phyloP scores from a whole-genome alignment of 768 basidiomycete species.

The Naganishia randhawae region DNA sequence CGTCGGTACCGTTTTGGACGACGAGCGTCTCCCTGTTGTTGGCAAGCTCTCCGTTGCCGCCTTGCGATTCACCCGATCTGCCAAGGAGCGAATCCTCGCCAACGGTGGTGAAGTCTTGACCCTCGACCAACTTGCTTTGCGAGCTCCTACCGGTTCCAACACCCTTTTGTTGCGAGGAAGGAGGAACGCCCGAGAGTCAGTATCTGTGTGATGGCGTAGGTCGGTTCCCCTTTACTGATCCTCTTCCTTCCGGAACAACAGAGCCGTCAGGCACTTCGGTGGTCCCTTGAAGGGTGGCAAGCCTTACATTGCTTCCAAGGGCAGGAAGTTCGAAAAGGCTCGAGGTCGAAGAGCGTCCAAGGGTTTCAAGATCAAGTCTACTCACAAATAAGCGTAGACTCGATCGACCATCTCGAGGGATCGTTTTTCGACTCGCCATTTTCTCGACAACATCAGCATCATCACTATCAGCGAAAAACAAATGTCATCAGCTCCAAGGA shows the following conservation, averaged over 20 bases:
- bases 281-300: conserved; percentile 98
- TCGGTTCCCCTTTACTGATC: not conserved
- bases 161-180: conserved; percentile 89
- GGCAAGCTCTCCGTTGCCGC: conserved; percentile 93
- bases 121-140: conserved; percentile 90
- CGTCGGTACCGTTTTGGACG: conserved; percentile 92
- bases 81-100: conserved; percentile 89
- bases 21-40: conserved; percentile 75
- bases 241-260: conserved; percentile 8
- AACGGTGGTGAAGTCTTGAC: conserved; percentile 93
- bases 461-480: conserved; percentile 19
- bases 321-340: conserved; percentile 97
- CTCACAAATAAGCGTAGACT: conserved; percentile 45
- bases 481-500: conserved; percentile 14
- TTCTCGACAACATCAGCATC: conserved; percentile 22
- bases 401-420: conserved; percentile 23
- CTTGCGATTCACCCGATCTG: conserved; percentile 86
- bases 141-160: conserved; percentile 91
- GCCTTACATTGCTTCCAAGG: conserved; percentile 91
- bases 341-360: conserved; percentile 84
- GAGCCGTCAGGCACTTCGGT: conserved; percentile 92
- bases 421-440: not conserved
- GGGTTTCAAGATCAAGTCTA: conserved; percentile 52
- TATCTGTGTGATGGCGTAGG: not conserved
- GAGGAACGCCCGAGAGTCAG: conserved; percentile 76